A percentile compares a stretch with the other conserved stretches of the same genome.
phyloP scores from a whole-genome alignment of 306 rosid species.

The Arachis stenosperma region DNA sequence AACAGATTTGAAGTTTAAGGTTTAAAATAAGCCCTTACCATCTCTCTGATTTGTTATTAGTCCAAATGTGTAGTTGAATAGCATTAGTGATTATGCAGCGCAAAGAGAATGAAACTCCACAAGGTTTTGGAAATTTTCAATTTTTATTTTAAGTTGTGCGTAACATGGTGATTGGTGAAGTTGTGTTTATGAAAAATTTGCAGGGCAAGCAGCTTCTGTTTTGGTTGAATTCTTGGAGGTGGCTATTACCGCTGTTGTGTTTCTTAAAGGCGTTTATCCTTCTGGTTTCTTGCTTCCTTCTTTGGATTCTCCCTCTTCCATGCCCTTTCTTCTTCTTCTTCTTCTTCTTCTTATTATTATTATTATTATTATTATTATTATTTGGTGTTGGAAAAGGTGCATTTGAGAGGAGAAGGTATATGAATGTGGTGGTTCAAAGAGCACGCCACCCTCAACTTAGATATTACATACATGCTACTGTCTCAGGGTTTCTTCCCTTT shows the following conservation, averaged over 20 bases:
- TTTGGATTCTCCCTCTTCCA: neutral
- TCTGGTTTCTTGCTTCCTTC: conserved; percentile 49
- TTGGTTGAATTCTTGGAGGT: conserved; percentile 84
- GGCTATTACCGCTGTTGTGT: conserved; percentile 71
- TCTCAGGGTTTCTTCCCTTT: conserved; percentile 74
- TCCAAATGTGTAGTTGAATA: neutral
- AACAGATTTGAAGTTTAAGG: too few species aligned
- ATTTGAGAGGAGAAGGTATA: conserved; percentile 83
- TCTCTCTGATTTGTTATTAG: too few species aligned
- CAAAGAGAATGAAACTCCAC: conserved; percentile 57
- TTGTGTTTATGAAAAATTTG: conserved; percentile 18
- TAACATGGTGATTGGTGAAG: neutral
- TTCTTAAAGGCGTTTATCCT: conserved; percentile 86
- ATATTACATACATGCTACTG: conserved; percentile 79
- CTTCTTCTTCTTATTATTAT: too few species aligned
- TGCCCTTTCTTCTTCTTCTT: too few species aligned
- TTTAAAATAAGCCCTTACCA: too few species aligned
- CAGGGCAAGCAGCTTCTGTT: conserved; percentile 66
- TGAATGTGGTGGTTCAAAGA: conserved; percentile 85
- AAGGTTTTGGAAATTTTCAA: conserved; percentile 50
- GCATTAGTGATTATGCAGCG: conserved; percentile 54
- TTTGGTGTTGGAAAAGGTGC: conserved; percentile 60
- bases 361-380: conserved; percentile 1
- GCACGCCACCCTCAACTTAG: conserved; percentile 83
- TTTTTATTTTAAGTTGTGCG: neutral